These are phyloP conservation scores for Galerina sulciceps DNA, from an alignment of 768 basidiomycete genomes.

Conservation along the genomic window DNA sequence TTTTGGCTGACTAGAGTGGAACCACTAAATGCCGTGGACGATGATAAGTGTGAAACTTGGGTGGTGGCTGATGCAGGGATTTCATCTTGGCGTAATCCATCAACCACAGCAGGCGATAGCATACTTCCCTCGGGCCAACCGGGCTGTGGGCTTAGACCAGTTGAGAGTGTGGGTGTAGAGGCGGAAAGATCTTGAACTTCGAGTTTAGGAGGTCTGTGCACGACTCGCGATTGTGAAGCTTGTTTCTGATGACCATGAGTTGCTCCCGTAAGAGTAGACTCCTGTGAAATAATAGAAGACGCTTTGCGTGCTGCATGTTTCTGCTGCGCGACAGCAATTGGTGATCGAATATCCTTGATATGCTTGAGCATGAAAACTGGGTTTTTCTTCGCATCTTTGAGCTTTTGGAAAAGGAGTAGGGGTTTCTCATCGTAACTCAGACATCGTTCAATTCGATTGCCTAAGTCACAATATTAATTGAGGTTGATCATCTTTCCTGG, in stretches of 20 bases:
- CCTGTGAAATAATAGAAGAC: conserved; percentile 53
- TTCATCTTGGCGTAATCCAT: conserved; percentile 44
- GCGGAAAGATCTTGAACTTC: conserved; percentile 69
- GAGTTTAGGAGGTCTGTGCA: conserved; percentile 67
- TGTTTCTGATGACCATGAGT: conserved; percentile 48
- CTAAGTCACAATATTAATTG: conserved; percentile 33
- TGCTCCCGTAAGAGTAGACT: conserved; percentile 42
- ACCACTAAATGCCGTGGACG: conserved; percentile 27
- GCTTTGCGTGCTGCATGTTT: conserved; percentile 92
- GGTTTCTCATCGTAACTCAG: conserved; percentile 98
- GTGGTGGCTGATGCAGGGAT: conserved; percentile 41
- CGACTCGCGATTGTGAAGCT: conserved; percentile 41
- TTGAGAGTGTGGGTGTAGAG: conserved; percentile 53
- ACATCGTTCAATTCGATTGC: conserved; percentile 88
- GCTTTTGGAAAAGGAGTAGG: conserved; percentile 92
- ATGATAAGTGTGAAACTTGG: conserved; percentile 28
- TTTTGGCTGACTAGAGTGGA: conserved; percentile 32
- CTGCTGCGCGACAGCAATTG: conserved; percentile 94
- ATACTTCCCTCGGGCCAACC: conserved; percentile 75
- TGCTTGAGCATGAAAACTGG: conserved; percentile 99
- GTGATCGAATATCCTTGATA: conserved; percentile 95
- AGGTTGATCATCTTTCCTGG: background rate
- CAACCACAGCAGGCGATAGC: conserved; percentile 67
- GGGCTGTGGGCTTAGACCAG: conserved; percentile 66
- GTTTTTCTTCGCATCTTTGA: conserved; percentile 97